These are phyloP conservation scores for Strobilomyces dryophilus DNA, from an alignment of 768 basidiomycete species.

Conservation along the genomic window DNA sequence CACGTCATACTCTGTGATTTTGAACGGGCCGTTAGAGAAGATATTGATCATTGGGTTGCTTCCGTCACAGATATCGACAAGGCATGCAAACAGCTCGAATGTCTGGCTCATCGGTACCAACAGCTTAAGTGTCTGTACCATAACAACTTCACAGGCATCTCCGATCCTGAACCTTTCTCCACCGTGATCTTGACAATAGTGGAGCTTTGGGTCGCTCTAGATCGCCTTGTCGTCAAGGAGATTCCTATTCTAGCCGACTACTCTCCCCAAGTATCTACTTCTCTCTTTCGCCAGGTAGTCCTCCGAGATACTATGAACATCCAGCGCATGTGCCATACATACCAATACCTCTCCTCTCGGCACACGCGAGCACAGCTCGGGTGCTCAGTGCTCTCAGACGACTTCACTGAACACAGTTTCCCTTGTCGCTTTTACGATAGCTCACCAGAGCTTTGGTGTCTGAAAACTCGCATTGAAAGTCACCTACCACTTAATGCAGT, in stretches of 20 bases:
- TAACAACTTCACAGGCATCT: too few species aligned
- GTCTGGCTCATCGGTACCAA: background rate
- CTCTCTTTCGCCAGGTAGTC: background rate
- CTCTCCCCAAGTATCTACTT: background rate
- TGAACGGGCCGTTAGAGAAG: background rate
- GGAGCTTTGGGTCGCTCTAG: background rate
- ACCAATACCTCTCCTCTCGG: background rate
- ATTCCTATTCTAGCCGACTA: background rate
- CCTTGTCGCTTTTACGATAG: background rate
- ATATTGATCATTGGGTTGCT: background rate
- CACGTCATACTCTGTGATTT: background rate
- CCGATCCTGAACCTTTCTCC: background rate
- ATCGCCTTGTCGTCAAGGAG: background rate
- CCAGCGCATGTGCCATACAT: background rate
- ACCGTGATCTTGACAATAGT: background rate
- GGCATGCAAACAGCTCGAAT: background rate
- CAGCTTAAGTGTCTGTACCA: background rate
- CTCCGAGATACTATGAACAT: background rate
- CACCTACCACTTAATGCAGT: background rate
- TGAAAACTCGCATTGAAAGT: background rate
- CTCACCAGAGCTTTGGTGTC: background rate
- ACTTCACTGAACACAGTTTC: background rate
- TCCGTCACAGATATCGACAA: background rate
- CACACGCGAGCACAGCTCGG: background rate
- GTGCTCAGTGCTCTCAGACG: background rate